A percentile compares a stretch with the other conserved stretches of the same genome.
Evolutionary conservation across 192 early-diverging fungal genomes (phyloP).

Genomic region (Mortierella alpina): DNA sequence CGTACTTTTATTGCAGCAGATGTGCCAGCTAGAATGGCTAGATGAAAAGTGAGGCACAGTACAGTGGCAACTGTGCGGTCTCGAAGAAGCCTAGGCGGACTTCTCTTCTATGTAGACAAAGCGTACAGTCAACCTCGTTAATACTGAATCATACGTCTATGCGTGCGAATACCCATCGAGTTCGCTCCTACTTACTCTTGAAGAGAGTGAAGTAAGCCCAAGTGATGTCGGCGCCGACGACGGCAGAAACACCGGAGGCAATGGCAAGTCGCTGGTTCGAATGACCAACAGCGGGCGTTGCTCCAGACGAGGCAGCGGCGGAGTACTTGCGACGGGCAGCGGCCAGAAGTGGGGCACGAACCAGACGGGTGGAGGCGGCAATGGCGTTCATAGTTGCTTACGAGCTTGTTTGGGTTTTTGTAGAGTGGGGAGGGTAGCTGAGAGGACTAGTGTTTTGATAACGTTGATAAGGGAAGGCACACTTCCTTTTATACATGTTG

Average conservation of each 20-base stretch:
- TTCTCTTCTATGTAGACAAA: too few relatives aligned
- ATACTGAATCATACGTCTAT: too few relatives aligned
- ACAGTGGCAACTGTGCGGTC: too few relatives aligned
- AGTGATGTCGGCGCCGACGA: conserved; percentile 4
- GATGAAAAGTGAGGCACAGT: too few relatives aligned
- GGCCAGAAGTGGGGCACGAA: conserved; percentile 12
- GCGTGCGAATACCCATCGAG: too few relatives aligned
- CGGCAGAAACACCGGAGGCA: neutral
- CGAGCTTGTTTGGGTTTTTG: neutral
- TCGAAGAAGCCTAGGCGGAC: too few relatives aligned
- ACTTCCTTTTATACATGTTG: too few relatives aligned
- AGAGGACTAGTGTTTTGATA: too few relatives aligned
- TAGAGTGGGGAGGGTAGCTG: neutral
- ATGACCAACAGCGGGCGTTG: neutral
- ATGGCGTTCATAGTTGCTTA: neutral
- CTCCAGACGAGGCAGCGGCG: neutral
- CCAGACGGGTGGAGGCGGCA: neutral
- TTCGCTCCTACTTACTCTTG: neutral
- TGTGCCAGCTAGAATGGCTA: too few relatives aligned
- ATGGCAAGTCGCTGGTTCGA: neutral
- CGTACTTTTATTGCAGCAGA: too few relatives aligned
- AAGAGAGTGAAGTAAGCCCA: conserved; percentile 3
- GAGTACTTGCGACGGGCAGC: conserved; percentile 13
- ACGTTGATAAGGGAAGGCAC: too few relatives aligned
- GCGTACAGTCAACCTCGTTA: too few relatives aligned